Percentiles rank a stretch among this genome's conserved stretches.
Conservation (phyloP, 2,329 filamentous ascomycete species). For the Xylariaceae sp. region DNA sequence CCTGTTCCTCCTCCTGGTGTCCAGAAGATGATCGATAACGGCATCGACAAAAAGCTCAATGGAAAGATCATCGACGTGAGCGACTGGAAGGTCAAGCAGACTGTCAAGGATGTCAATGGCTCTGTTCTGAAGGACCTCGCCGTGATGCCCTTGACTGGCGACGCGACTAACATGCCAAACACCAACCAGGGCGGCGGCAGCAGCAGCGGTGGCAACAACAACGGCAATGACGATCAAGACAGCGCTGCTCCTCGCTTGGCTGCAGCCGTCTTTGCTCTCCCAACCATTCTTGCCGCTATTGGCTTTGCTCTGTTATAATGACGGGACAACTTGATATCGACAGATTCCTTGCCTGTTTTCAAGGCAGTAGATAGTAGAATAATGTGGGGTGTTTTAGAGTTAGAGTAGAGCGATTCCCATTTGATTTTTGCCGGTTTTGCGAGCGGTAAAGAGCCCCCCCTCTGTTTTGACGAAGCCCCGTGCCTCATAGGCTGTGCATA, state of each 20-base stretch:
- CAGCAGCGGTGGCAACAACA: conserved; percentile 1
- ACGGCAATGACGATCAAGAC: conserved; percentile 5
- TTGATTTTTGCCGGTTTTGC: conserved; percentile 13
- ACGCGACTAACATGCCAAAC: conserved; percentile 19
- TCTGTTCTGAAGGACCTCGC: conserved; percentile 40
- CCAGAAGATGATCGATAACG: conserved; percentile 68
- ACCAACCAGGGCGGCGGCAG: conserved; percentile 7
- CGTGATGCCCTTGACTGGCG: conserved; percentile 32
- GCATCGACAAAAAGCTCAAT: conserved; percentile 58
- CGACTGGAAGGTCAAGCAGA: conserved; percentile 51
- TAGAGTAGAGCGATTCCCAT: conserved; percentile 14
- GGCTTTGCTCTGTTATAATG: conserved; percentile 15
- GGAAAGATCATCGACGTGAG: conserved; percentile 66
- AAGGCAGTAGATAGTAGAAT: conserved; percentile 12
- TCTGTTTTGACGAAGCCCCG: conserved; percentile 6
- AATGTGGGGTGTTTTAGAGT: conserved; percentile 15
- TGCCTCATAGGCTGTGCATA: conserved; percentile 14
- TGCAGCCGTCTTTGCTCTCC: conserved; percentile 11
- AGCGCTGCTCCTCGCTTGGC: conserved; percentile 15
- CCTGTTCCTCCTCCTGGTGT: conserved; percentile 63
- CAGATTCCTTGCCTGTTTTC: conserved; percentile 11
- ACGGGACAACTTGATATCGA: conserved; percentile 1
- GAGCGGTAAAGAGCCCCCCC: conserved; percentile 6
- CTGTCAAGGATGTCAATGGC: conserved; percentile 38
- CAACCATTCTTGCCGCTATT: conserved; percentile 15